Percentiles rank a stretch among this genome's conserved stretches.
Conservation (phyloP, 2,329 filamentous ascomycete species). For the Colletotrichum noveboracense region DNA sequence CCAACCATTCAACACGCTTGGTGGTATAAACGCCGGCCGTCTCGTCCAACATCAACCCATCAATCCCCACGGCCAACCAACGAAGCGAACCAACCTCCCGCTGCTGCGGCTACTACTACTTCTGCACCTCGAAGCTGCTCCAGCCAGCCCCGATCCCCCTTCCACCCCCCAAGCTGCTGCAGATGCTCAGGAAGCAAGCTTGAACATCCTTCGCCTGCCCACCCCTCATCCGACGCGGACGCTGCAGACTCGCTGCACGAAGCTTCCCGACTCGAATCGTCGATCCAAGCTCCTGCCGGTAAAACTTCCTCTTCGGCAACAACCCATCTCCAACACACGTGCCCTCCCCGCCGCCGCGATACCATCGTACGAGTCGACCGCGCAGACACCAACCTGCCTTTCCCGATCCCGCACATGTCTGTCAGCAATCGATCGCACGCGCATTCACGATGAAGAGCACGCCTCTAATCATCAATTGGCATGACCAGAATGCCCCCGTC, state of each 20-base stretch:
- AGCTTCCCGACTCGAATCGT: constrained; percentile 14
- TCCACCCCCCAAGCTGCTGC: neutral
- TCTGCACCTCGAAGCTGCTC: neutral
- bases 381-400: neutral
- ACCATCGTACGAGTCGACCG: constrained; percentile 3
- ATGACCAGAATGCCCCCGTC: constrained; percentile 94
- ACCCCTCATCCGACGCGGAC: neutral
- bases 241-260: neutral
- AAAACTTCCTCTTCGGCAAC: neutral
- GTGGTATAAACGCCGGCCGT: neutral
- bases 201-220: neutral
- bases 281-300: neutral
- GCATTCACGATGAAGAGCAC: constrained; percentile 86
- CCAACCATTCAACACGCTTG: neutral
- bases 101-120: constrained; percentile 13
- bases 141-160: neutral
- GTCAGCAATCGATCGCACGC: constrained; percentile 23
- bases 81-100: neutral
- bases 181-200: constrained; percentile 13
- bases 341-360: neutral
- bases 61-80: neutral
- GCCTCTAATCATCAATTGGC: constrained; percentile 97
- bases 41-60: neutral
- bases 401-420: constrained; percentile 7
- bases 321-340: neutral